These are phyloP conservation scores for Neurospora discreta DNA, from an alignment of 495 filamentous ascomycete genomes.

Conservation along the genomic window DNA sequence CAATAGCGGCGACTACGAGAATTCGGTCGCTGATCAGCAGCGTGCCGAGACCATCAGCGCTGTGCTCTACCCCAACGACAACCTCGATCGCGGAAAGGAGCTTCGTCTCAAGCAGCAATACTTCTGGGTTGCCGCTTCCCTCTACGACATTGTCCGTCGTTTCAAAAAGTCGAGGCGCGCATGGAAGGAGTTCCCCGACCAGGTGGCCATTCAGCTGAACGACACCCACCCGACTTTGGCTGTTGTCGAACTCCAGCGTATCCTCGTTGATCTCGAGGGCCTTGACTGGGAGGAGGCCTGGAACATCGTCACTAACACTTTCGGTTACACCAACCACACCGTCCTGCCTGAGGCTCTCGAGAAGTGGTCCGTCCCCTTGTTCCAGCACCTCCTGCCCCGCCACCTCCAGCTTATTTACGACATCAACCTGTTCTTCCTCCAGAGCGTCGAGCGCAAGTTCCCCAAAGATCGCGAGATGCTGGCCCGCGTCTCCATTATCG, in stretches of 20 bases:
- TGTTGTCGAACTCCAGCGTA: slow-evolving; percentile 88
- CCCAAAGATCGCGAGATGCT: slow-evolving; percentile 83
- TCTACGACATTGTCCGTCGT: slow-evolving; percentile 89
- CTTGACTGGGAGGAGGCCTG: slow-evolving; percentile 92
- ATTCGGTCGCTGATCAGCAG: slow-evolving; percentile 91
- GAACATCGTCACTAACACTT: slow-evolving; percentile 58
- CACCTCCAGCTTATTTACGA: slow-evolving; percentile 98
- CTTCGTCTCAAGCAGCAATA: slow-evolving; percentile 97
- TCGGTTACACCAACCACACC: slow-evolving; percentile 97
- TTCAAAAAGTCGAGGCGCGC: slow-evolving; percentile 94
- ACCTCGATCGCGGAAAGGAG: slow-evolving; percentile 92
- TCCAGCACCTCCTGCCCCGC: slow-evolving; percentile 86
- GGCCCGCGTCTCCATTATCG: slow-evolving; percentile 81
- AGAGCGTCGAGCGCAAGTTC: slow-evolving; percentile 77
- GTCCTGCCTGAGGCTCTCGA: slow-evolving; percentile 93
- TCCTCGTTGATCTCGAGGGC: slow-evolving; percentile 79
- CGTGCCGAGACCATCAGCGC: slow-evolving; percentile 95
- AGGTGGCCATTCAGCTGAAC: slow-evolving; percentile 95
- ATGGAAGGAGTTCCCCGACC: slow-evolving; percentile 87
- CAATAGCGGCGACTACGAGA: slow-evolving; percentile 96
- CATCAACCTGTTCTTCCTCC: slow-evolving; percentile 90
- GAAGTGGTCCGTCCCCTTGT: slow-evolving; percentile 92
- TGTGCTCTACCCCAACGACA: slow-evolving; percentile 95
- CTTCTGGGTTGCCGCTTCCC: slow-evolving; percentile 97
- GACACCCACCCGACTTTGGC: slow-evolving; percentile 96